Evolutionary conservation across 2,329 filamentous ascomycete species (phyloP), one percentile per base, ranked within the genome.

Genomic region (Fusarium coicis): DNA sequence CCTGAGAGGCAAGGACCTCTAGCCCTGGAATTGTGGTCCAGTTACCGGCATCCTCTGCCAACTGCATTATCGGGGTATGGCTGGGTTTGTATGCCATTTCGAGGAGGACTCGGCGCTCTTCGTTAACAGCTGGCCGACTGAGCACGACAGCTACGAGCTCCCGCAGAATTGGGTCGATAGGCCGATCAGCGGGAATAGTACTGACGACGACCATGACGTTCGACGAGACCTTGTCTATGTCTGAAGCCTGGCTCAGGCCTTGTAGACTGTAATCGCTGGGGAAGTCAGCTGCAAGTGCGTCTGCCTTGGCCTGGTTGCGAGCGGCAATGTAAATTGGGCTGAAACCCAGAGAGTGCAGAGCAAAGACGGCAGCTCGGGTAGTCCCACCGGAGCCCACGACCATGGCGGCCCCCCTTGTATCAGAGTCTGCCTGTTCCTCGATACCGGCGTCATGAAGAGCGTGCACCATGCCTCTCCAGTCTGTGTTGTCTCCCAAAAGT

Each of bases 31-130:
- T 92, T 4, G 93, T 94, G 63, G 85, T 88, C 96, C 96, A 99
- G 7, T 92, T 92, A 16, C 80, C 80, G 18, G 89, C 89, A 74
- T 92, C 89, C 76, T 91, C 87, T 5, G 95, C 96, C 79, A 98
- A 85, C 80, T 93, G 88, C 91, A 98, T 98, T 74, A 97, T 83
- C 12, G 92, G 89, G 9, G 96, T 99, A 58, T 93, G 88, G 1
- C 89, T 86, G 26, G 96, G 96, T 82, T 96, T 97, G 83, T 99
- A 99, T 4, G 96, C 96, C 95, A 99, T 97, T 82, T 99, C 96
- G 7, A 98, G 84, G 68, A 98, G 83, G 18, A 96, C 89, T 26
- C 89, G 88, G 32, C 82, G 83, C 10, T 83, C 82, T 30, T 63
- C 64, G 72, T 78, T 80, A 76, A 61, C 77, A 68, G 77, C 80